A percentile compares a stretch with the other conserved stretches of the same genome.
phyloP scores from a whole-genome alignment of 2,329 filamentous ascomycete genomes.

The Akanthomyces uredinophilus region DNA sequence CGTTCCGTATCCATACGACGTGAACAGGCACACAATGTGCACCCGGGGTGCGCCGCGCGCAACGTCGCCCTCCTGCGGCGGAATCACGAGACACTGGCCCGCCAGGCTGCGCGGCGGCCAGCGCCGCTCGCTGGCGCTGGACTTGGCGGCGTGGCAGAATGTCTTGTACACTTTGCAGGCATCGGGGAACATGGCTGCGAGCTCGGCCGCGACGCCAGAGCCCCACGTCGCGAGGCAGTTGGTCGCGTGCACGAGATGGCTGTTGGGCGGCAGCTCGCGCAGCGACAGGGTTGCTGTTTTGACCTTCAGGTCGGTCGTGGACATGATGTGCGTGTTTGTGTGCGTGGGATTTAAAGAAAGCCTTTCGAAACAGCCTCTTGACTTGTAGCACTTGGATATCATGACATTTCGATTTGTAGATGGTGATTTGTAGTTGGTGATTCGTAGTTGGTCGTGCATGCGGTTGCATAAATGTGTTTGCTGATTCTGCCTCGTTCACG shows the following conservation, averaged over 20 bases:
- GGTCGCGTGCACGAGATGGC: constrained; percentile 27
- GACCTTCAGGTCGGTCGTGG: not conserved
- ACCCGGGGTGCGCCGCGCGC: constrained; percentile 20
- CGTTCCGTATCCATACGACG: constrained; percentile 20
- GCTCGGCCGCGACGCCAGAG: constrained; percentile 25
- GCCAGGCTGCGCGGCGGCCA: constrained; percentile 20
- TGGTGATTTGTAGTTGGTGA: too few relatives aligned
- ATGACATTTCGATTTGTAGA: not conserved
- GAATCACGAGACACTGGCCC: constrained; percentile 26
- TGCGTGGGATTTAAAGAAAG: not conserved
- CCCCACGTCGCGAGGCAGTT: constrained; percentile 29
- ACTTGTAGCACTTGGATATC: not conserved
- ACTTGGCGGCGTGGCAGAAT: constrained; percentile 22
- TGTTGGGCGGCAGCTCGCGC: not conserved
- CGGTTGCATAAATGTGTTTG: not conserved
- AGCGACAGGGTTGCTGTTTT: not conserved
- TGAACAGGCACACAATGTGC: constrained; percentile 21
- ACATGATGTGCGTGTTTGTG: not conserved
- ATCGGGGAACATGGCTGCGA: constrained; percentile 22
- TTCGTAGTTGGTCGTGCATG: not conserved
- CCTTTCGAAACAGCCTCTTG: not conserved
- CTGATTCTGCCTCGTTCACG: not conserved
- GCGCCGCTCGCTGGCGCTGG: constrained; percentile 1
- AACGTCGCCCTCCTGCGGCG: constrained; percentile 22
- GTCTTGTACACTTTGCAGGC: constrained; percentile 22